Evolutionary conservation across 176 grass and related monocot genomes (phyloP), one percentile per base, ranked within the genome.

Genomic region (Otatea glauca): DNA sequence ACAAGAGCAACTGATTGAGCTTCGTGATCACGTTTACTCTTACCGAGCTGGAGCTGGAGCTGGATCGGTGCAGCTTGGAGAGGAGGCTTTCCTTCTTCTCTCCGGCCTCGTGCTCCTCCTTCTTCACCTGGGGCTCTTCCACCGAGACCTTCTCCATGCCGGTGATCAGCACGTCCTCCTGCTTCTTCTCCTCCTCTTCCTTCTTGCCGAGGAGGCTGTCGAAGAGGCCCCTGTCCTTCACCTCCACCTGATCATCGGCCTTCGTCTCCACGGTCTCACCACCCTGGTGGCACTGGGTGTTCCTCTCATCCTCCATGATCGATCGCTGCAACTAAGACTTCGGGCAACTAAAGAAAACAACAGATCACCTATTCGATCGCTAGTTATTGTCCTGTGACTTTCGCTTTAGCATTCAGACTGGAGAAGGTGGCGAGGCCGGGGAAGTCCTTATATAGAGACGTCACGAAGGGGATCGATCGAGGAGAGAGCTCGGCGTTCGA

Each of bases 31-130:
- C 18, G 59, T 34, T 9, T 43, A 2, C 16, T 79, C 89, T 79
- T 86, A 99, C 97, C 34, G 96, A 96, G 88, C 93, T 99, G 7
- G 97, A 99, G 85, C 93, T 99, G 20, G 93, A 94, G 84, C 89
- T 72, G 37, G 96, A 77, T 16, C 93, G 92, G 58, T 94, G 92
- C 37, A 96, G 92, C 84, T 99, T 96, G 63, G 80, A 60, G 27
- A 91, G 18, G 14, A 96, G 78, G 9, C 84, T 81, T 84, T 92
- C 96, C 85, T 96, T 95, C 88, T 96, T 99, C 73, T 96, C 83
- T 42, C 86, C 91, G 5, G 50, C 80, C 17, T 65, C 61, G 66
- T 91, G 81, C 20, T 72, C 25, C 80, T 73, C 69, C 70, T 83
- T 11, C 81, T 50, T 74, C 6, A 29, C 78, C 81, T 88, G 90